Evolutionary conservation across 2,329 filamentous ascomycete genomes (phyloP).

Genomic region (Penicillium concentricum): DNA sequence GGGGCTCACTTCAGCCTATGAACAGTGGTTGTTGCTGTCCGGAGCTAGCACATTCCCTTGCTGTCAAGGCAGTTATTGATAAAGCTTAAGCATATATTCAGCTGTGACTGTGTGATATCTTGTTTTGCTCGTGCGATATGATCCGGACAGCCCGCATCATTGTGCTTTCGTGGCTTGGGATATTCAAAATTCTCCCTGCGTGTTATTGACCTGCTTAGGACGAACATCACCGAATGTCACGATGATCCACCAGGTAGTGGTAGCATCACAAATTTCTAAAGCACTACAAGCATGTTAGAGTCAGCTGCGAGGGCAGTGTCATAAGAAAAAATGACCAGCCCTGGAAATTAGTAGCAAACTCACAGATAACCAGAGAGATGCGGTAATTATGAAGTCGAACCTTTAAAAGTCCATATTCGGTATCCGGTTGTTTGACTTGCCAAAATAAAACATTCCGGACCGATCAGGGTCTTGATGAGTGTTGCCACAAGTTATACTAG

Average conservation of each 20-base stretch:
- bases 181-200: not conserved
- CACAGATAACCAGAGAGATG: not conserved
- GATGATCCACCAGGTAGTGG: not conserved
- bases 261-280: not conserved
- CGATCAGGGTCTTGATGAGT: not conserved
- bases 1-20: not conserved
- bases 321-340: not conserved
- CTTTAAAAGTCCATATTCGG: not conserved
- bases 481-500: too few relatives aligned
- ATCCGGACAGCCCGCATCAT: not conserved
- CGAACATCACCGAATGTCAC: not conserved
- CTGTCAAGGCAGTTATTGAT: not conserved
- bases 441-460: not conserved
- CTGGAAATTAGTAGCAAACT: not conserved
- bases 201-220: not conserved
- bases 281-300: not conserved
- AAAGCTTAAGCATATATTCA: not conserved
- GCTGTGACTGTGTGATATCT: not conserved
- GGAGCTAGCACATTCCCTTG: not conserved
- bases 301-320: not conserved
- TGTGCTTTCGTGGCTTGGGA: not conserved
- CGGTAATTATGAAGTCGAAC: not conserved
- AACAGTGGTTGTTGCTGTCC: not conserved
- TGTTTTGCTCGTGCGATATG: not conserved
- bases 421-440: not conserved